Evolutionary conservation across 768 basidiomycete species (phyloP).

Genomic region (Strobilomyces confusus): DNA sequence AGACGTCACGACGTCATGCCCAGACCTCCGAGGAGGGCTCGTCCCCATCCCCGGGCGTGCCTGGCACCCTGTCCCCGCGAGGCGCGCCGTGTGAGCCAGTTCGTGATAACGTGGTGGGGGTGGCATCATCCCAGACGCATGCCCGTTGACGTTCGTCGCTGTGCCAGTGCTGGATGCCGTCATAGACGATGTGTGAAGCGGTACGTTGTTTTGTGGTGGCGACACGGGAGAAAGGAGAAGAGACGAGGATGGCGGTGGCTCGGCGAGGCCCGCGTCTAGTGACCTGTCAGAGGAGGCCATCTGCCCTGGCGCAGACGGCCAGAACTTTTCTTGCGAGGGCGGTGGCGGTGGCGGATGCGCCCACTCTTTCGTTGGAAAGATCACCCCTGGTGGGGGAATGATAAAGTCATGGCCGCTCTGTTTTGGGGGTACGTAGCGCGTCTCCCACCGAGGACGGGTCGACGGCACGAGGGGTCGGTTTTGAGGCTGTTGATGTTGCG

Average conservation of each 20-base stretch:
- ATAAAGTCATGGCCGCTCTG: constrained; percentile 11
- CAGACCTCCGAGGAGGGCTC: constrained; percentile 18
- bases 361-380: constrained; percentile 23
- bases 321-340: constrained; percentile 13
- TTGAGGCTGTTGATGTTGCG: constrained; percentile 11
- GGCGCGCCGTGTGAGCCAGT: constrained; percentile 12
- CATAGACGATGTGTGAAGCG: not conserved
- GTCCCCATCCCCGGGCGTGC: constrained; percentile 12
- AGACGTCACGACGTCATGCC: constrained; percentile 5
- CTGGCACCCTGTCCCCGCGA: constrained; percentile 24
- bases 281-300: constrained; percentile 5
- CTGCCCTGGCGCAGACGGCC: constrained; percentile 2
- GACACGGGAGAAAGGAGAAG: constrained; percentile 12
- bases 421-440: constrained; percentile 4
- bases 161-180: not conserved
- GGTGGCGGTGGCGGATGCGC: not conserved
- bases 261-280: not conserved
- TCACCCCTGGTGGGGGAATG: constrained; percentile 26
- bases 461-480: constrained; percentile 1
- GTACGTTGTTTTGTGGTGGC: constrained; percentile 13
- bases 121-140: constrained; percentile 11
- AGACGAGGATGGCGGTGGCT: constrained; percentile 7
- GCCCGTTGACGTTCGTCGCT: constrained; percentile 6
- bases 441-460: constrained; percentile 11
- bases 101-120: constrained; percentile 22